A percentile compares a stretch with the other conserved stretches of the same genome.
Evolutionary conservation across 140 eudicot species (phyloP).

Genomic region (Flaveria floridana): DNA sequence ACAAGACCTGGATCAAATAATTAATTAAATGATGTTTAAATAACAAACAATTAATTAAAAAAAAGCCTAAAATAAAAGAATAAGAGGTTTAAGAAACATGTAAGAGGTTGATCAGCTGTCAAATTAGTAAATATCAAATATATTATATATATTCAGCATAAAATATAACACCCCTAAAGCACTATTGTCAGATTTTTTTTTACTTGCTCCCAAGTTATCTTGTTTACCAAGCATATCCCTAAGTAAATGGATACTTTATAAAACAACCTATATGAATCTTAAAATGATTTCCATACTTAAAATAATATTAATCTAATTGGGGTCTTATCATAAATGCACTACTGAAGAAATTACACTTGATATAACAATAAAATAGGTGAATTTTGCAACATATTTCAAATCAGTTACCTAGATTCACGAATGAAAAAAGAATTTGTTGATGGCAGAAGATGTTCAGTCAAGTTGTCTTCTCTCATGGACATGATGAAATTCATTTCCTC

Average conservation of each 20-base stretch:
- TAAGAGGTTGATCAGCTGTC: not conserved
- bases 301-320: not conserved
- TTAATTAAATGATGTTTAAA: not conserved
- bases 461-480: slow-evolving; percentile 76
- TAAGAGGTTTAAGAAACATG: not conserved
- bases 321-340: slow-evolving; percentile 18
- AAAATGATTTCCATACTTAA: not conserved
- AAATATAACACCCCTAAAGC: slow-evolving; percentile 3
- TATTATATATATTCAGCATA: not conserved
- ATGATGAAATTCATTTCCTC: slow-evolving; percentile 87
- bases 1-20: not conserved
- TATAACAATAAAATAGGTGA: slow-evolving; percentile 5
- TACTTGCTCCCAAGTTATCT: slow-evolving; percentile 11
- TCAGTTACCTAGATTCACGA: slow-evolving; percentile 72
- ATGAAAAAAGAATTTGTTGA: slow-evolving; percentile 66
- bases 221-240: slow-evolving; percentile 8
- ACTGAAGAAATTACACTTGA: not conserved
- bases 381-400: slow-evolving; percentile 18
- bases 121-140: not conserved
- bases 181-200: not conserved
- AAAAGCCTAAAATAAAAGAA: not conserved
- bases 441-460: slow-evolving; percentile 94
- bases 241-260: not conserved
- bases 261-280: not conserved
- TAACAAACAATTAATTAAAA: not conserved